Evolutionary conservation across 2,329 filamentous ascomycete species (phyloP).

Genomic region (Fonsecaea nubica): DNA sequence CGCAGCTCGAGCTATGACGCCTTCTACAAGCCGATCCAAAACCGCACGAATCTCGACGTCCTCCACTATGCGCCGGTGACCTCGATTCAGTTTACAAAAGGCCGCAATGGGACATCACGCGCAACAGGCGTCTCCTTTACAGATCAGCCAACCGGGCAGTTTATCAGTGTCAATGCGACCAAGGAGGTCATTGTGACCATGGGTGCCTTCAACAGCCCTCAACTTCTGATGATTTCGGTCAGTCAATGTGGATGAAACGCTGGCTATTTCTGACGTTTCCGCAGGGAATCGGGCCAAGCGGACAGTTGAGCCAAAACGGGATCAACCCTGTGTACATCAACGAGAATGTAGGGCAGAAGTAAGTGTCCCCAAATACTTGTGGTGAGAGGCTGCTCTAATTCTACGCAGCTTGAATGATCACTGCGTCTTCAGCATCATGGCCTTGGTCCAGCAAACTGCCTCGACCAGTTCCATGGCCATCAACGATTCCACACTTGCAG

Average conservation of each 20-base stretch:
- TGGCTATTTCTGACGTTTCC: background rate
- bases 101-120: constrained; percentile 16
- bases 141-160: constrained; percentile 28
- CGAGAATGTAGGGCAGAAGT: constrained; percentile 45
- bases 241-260: background rate
- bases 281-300: constrained; percentile 49
- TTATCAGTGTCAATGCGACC: constrained; percentile 36
- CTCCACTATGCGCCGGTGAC: constrained; percentile 43
- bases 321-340: constrained; percentile 43
- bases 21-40: constrained; percentile 43
- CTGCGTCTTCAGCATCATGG: constrained; percentile 41
- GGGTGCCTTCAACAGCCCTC: constrained; percentile 49
- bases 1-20: constrained; percentile 45
- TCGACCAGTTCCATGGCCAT: constrained; percentile 41
- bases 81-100: constrained; percentile 37
- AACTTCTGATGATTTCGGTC: constrained; percentile 49
- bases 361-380: constrained; percentile 13
- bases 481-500: constrained; percentile 40
- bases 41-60: constrained; percentile 43
- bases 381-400: background rate
- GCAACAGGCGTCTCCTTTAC: constrained; percentile 25
- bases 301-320: constrained; percentile 52
- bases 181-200: constrained; percentile 48
- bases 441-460: constrained; percentile 40
- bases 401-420: constrained; percentile 38